Base-by-base conservation (phyloP, 23 red algal species). In the Gracilaria vermiculophylla region DNA sequence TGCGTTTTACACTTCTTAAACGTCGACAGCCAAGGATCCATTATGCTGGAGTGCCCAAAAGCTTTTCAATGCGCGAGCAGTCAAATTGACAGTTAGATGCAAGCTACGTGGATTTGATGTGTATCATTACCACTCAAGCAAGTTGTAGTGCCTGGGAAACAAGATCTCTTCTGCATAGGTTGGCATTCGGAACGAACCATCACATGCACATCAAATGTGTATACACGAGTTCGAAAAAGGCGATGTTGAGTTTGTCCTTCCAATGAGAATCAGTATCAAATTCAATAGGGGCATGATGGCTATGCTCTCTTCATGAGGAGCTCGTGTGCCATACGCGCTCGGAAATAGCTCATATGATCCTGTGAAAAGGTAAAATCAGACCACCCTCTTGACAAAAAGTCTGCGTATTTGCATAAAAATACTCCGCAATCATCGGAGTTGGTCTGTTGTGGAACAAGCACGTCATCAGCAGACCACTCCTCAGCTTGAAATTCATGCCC, bases 381-480 rank as follows among this genome's bases (percentile, higher is more conserved):
- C 78, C 85, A 86, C 10, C 80, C 90, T 25, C 90, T 48, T 19
- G 70, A 54, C 64, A 91, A 50, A 61, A 69, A 82, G 49, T 95
- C 93, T 12, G 93, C 93, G 76, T 90, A 99, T 47, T 88, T 77
- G 77, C 92, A 94, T 32, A 85, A 50, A 74, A 95, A 99, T 41
- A 99, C 92, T 25, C 97, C 97, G 53, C 97, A 99, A 66, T 99
- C 97, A 66, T 95, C 82, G 14, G 77, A 78, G 81, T 99, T 99
- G 6, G 33, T 45, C 81, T 99, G 97, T 33, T 78, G 83, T 8
- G 97, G 97, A 5, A 95, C 88, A 41, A 55, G 19, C 0, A 57
- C 56, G 25, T 82, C 62, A 39, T 69, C 81, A 1, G 65, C 34
- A 49, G 42, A 70, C 80, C 81, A 90, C 12, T 86, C 84, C 28